Evolutionary conservation across 768 basidiomycete species (phyloP).

Genomic region (Pleurotus pulmonarius): DNA sequence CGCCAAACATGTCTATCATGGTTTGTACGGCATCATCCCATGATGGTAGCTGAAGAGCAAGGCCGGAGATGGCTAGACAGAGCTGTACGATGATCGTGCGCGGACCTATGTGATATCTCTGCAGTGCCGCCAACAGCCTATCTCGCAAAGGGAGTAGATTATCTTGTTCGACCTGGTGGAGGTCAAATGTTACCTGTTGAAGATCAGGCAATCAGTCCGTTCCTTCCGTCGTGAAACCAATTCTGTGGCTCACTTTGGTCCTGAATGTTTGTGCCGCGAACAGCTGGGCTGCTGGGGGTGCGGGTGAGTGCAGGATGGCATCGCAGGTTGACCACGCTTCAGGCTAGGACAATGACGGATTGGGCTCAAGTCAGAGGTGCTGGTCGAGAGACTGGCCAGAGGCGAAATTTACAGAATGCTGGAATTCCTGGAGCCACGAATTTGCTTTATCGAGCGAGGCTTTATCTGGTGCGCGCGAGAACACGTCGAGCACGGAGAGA

Average conservation of each 20-base stretch:
- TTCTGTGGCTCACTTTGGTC: constrained; percentile 65
- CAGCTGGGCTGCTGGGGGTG: constrained; percentile 75
- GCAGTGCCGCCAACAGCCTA: constrained; percentile 76
- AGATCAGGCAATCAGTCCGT: constrained; percentile 21
- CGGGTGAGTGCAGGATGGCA: constrained; percentile 76
- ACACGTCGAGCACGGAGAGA: constrained; percentile 75
- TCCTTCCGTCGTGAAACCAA: constrained; percentile 9
- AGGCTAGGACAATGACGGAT: constrained; percentile 69
- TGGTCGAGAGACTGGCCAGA: constrained; percentile 58
- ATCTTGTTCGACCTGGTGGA: constrained; percentile 75
- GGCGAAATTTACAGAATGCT: constrained; percentile 96
- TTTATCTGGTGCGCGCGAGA: constrained; percentile 80
- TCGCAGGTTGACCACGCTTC: constrained; percentile 98
- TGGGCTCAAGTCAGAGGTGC: constrained; percentile 59
- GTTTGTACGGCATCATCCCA: constrained; percentile 81
- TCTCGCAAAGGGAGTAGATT: constrained; percentile 81
- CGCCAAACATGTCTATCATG: constrained; percentile 84
- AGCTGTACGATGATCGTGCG: constrained; percentile 85
- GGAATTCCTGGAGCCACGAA: constrained; percentile 96
- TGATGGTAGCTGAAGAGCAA: constrained; percentile 83
- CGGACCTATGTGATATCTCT: constrained; percentile 71
- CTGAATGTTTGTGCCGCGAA: constrained; percentile 98
- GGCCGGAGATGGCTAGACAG: constrained; percentile 84
- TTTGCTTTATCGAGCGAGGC: constrained; percentile 82
- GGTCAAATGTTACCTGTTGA: constrained; percentile 88